Base-by-base conservation (phyloP, 345 rosid genomes). In the Bruguiera gymnorhiza region DNA sequence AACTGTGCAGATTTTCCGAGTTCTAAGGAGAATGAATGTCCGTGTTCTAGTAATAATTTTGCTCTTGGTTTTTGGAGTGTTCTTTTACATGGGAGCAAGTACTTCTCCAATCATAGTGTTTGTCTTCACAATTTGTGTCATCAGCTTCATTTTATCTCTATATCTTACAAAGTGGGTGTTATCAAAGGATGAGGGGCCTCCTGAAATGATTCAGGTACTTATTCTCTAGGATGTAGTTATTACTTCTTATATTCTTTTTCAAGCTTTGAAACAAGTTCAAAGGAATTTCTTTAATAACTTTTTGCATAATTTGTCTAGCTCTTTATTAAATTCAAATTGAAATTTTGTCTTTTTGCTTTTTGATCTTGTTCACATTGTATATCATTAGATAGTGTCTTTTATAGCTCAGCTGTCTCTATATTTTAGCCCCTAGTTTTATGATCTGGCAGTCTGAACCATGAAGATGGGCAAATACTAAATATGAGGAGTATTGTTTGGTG, bases 121-220 rank as follows among this genome's bases (percentile, higher is more conserved):
- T 72, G 97, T 95, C 84, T 87, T 92, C 83, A 64, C 88, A 24
- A 77, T 95, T 71, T 95, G 99, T 85, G 87, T 90, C 60, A 2
- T 85, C 81, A 85, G 97, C 81, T 92, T 95, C 84, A 79, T 92
- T 66, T 79, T 90, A 55, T 79, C 99, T 10, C 26, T 83, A 51
- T 90, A 88, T 86, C 93, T 95, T 63, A 72, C 96, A 63, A 90
- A 90, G 82, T 95, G 99, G 99, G 99, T 95, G 20, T 87, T 95
- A 65, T 78, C 97, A 13, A 95, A 95, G 88, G 99, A 95, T 75
- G 99, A 92, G 84, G 99, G 99, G 10, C 99, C 99, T 80, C 90
- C 96, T 26, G 97, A 95, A 86, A 95, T 95, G 99, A 81, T 51
- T 71, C 84, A 92, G 97, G 99, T 92, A 85, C 62, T 27, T 75